Percentiles rank a stretch among this genome's conserved stretches.
phyloP scores from a whole-genome alignment of 129 eudicot species.

The Flaveria linearis region DNA sequence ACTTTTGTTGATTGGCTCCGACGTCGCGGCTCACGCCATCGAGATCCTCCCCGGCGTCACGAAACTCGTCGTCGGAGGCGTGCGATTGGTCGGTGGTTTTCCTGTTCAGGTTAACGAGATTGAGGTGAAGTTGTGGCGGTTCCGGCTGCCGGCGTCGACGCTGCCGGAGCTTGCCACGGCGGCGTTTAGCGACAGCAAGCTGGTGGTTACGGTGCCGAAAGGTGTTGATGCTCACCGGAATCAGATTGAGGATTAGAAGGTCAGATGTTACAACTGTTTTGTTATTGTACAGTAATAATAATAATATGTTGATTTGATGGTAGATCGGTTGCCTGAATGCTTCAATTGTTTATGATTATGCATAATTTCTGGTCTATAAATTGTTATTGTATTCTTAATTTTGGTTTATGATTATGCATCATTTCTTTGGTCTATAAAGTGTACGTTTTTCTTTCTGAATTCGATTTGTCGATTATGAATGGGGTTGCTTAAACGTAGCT shows the following conservation, averaged over 20 bases:
- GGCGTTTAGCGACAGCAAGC: conserved; percentile 57
- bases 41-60: conserved; percentile 73
- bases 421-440: too few species aligned
- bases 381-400: too few species aligned
- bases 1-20: conserved; percentile 20
- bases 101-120: conserved; percentile 39
- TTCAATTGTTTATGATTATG: too few species aligned
- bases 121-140: conserved; percentile 69
- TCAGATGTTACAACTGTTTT: conserved; percentile 33
- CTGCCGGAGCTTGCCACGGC: conserved; percentile 67
- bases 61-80: conserved; percentile 53
- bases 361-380: too few species aligned
- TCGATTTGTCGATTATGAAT: neutral
- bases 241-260: conserved; percentile 27
- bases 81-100: conserved; percentile 13
- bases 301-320: too few species aligned
- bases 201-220: conserved; percentile 73
- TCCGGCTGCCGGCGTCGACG: conserved; percentile 53
- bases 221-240: neutral
- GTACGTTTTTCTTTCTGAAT: neutral
- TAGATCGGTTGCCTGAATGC: too few species aligned
- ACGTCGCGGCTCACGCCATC: conserved; percentile 48
- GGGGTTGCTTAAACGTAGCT: too few species aligned
- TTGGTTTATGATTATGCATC: neutral
- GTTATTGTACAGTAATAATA: conserved; percentile 58